These are phyloP conservation scores for Xenoacremonium recifei DNA, from an alignment of 2,329 filamentous ascomycete genomes.

Conservation along the genomic window DNA sequence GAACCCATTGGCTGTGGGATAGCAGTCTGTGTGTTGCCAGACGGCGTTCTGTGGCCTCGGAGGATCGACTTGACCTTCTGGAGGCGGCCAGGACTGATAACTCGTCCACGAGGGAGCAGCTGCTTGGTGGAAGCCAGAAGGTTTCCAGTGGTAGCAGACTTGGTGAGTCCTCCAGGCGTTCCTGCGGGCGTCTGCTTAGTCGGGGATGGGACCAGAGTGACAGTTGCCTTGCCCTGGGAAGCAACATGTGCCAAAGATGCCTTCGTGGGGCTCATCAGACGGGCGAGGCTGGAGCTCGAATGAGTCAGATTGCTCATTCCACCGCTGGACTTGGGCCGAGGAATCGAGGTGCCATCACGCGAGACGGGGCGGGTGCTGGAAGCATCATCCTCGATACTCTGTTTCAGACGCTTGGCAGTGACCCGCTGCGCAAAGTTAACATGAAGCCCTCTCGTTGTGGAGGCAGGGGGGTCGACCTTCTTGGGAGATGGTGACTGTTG, in stretches of 20 bases:
- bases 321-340: conserved; percentile 41
- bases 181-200: conserved; percentile 44
- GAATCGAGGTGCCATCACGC: conserved; percentile 48
- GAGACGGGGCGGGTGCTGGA: conserved; percentile 63
- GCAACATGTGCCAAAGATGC: conserved; percentile 60
- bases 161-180: conserved; percentile 42
- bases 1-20: conserved; percentile 46
- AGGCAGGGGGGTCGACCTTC: conserved; percentile 21
- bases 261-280: conserved; percentile 76
- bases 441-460: conserved; percentile 17
- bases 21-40: conserved; percentile 42
- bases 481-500: conserved; percentile 27
- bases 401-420: conserved; percentile 70
- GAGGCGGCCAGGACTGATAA: conserved; percentile 50
- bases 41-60: conserved; percentile 37
- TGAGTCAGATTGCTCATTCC: conserved; percentile 33
- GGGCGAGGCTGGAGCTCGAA: conserved; percentile 50
- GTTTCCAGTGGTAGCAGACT: conserved; percentile 52
- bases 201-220: conserved; percentile 38
- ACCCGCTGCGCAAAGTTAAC: conserved; percentile 21
- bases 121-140: conserved; percentile 31
- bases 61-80: conserved; percentile 60
- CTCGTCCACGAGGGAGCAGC: conserved; percentile 33
- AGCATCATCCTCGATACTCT: conserved; percentile 65
- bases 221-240: conserved; percentile 25